Percentiles rank a stretch among this genome's conserved stretches.
phyloP scores from a whole-genome alignment of 495 filamentous ascomycete species.

The Penicillium parvum region DNA sequence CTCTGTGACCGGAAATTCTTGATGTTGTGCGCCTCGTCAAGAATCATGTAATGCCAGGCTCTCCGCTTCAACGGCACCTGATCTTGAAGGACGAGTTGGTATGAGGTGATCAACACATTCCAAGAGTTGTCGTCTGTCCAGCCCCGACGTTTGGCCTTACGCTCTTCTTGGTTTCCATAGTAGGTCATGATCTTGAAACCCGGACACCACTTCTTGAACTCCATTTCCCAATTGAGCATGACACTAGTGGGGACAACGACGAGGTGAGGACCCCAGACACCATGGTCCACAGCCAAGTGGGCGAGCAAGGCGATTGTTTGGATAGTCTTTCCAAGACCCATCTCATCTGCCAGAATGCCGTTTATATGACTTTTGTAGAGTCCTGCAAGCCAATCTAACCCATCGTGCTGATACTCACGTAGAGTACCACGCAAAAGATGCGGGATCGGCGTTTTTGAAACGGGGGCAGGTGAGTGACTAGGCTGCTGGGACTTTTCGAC shows the following conservation, averaged over 20 bases:
- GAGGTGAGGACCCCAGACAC: constrained; percentile 93
- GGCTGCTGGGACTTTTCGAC: constrained; percentile 32
- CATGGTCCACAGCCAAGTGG: constrained; percentile 85
- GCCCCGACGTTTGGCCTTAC: constrained; percentile 80
- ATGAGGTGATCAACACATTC: constrained; percentile 97
- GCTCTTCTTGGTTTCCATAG: constrained; percentile 89
- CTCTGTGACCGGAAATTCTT: constrained; percentile 97
- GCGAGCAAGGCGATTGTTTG: constrained; percentile 95
- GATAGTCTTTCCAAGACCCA: constrained; percentile 98
- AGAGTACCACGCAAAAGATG: constrained; percentile 87
- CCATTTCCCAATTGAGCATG: constrained; percentile 99
- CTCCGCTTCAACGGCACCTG: constrained; percentile 86
- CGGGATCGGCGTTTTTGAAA: constrained; percentile 70
- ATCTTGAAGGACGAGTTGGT: constrained; percentile 92
- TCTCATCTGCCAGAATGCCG: constrained; percentile 98
- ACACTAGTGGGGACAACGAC: constrained; percentile 97
- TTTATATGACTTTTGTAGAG: constrained; percentile 92
- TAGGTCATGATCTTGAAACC: constrained; percentile 98
- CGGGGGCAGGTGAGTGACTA: constrained; percentile 32
- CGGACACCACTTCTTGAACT: constrained; percentile 99
- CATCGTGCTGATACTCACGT: constrained; percentile 94
- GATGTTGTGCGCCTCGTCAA: constrained; percentile 99
- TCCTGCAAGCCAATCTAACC: constrained; percentile 91
- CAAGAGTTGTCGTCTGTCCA: constrained; percentile 88
- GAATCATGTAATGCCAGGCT: constrained; percentile 97